Evolutionary conservation across 768 basidiomycete genomes (phyloP), one percentile per base, ranked within the genome.

Genomic region (Daedaleopsis sinensis): DNA sequence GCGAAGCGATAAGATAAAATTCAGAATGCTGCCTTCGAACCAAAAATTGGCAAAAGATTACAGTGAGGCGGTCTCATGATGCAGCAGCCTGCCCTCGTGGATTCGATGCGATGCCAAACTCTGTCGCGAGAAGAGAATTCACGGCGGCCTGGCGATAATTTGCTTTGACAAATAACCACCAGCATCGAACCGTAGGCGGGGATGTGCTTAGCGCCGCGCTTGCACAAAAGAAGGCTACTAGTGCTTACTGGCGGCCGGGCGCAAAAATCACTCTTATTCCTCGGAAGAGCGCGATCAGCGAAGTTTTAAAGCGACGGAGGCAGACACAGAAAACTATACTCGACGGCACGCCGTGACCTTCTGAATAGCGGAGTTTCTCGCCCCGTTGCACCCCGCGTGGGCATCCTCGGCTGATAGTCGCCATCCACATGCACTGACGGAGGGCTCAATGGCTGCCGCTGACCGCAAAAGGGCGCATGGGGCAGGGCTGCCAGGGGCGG

Each of bases 341-440:
- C 10, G 37, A 16, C 21, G 35, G 19, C 9, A 27, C 12, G 15
- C 52, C 16, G 16, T 39, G 21, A 19, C 19, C 37, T 18, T 7
- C 8, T 51, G 35, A 24, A 9, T 2, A 39, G 36, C 18, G 39
- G 8, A 36, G n/a, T 36, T 51, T 16, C 32, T 50, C 37, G 51
- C 52, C 7, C 16, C 32, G 54, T n/a, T 35, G 52, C 18, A 35
- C 38, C 44, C 62, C 58, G 62, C 54, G 44, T 64, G 62, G 55
- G 51, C 55, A 64, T 59, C 57, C 46, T 64, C 62, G 62, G 62
- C 50, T 55, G 42, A 27, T 39, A 24, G 23, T 59, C 58, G 62
- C 58, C 19, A 21, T 21, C 62, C 58, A 64, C 55, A 59, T 64
- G 58, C 37, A 24, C 35, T 32, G 13, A 36, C 16, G 59, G 19